Base-by-base conservation (phyloP, 352 stramenopile species). In the Hyaloperonospora brassicae region DNA sequence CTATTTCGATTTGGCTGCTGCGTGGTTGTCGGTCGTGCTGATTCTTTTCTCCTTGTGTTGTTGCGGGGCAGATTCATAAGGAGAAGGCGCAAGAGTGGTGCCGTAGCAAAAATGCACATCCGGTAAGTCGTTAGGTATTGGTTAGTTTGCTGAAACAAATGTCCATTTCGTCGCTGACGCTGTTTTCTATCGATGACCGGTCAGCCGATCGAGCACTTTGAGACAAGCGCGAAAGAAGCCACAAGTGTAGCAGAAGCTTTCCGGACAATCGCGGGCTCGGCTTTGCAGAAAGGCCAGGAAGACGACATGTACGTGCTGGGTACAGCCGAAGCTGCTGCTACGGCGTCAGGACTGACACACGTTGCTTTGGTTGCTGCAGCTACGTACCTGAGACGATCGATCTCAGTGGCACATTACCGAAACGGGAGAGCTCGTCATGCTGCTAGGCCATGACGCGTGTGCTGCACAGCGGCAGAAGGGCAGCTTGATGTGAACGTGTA, bases 201-300 rank as follows among this genome's bases (percentile, higher is more conserved):
- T 24, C 47, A 95, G 73, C 76, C 81, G 10, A 93, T 98, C 60
- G 79, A 95, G 51, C 96, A 98, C 69, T 98, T 97, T 77, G 96
- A 99, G 71, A 98, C 95, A 31, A 98, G 94, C 47, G 97, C 97
- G 1, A 99, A 99, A 64, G 95, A 97, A 47, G 90, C 92, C 1
- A 89, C 93, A 42, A 98, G 97, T 71, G 96, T 99, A 13, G 95
- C 99, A 58, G 90, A 93, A 36, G 96, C 96, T 5, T 99, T 99
- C 72, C 69, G 89, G 56, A 93, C 94, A 46, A 93, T 95, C 47
- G 92, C 95, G 47, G 87, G 78, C 41, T 84, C 89, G 7, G 91
- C 91, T 22, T 68, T 97, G 40, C 77, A 89, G 43, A 90, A 93
- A 63, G 83, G 79, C 9, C 76, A 89, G 53, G 83, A 93, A 59